A percentile compares a stretch with the other conserved stretches of the same genome.
Conservation (phyloP, 352 stramenopile genomes). For the Pythium dissimile region DNA sequence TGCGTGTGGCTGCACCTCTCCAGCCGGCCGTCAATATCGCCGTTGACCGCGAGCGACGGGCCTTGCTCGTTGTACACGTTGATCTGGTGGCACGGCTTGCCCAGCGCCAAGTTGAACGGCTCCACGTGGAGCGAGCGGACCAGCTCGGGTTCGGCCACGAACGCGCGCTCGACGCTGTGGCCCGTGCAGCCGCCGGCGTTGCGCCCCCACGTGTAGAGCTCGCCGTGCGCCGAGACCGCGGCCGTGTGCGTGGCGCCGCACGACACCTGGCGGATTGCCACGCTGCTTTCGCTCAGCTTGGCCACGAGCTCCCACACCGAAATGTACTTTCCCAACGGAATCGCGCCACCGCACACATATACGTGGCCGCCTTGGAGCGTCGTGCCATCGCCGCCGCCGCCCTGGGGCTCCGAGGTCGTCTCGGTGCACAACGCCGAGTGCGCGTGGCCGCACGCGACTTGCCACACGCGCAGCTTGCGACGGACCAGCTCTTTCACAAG, state of each 20-base stretch:
- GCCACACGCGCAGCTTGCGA: conserved; percentile 68
- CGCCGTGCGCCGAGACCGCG: conserved; percentile 82
- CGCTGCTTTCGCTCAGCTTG: conserved; percentile 33
- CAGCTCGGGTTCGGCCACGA: conserved; percentile 73
- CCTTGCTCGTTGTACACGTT: conserved; percentile 89
- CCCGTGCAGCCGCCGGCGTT: conserved; percentile 91
- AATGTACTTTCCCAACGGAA: conserved; percentile 72
- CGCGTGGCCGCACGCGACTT: conserved; percentile 64
- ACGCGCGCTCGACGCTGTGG: conserved; percentile 53
- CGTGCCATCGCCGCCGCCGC: conserved; percentile 53
- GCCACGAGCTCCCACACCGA: conserved; percentile 71
- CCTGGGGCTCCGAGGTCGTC: conserved; percentile 48
- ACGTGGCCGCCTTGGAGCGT: conserved; percentile 76
- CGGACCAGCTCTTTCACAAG: conserved; percentile 74
- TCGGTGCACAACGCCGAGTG: conserved; percentile 84
- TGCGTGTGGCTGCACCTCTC: conserved; percentile 88
- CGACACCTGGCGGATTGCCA: conserved; percentile 66
- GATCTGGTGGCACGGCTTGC: conserved; percentile 76
- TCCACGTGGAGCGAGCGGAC: conserved; percentile 81
- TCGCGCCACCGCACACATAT: conserved; percentile 84
- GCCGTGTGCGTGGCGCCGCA: conserved; percentile 90
- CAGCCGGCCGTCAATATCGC: conserved; percentile 62
- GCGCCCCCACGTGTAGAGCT: conserved; percentile 92
- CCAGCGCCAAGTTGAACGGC: conserved; percentile 87
- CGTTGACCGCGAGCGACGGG: conserved; percentile 81